Evolutionary conservation across 495 filamentous ascomycete genomes (phyloP).

Genomic region (Hypoxylon fuscum): DNA sequence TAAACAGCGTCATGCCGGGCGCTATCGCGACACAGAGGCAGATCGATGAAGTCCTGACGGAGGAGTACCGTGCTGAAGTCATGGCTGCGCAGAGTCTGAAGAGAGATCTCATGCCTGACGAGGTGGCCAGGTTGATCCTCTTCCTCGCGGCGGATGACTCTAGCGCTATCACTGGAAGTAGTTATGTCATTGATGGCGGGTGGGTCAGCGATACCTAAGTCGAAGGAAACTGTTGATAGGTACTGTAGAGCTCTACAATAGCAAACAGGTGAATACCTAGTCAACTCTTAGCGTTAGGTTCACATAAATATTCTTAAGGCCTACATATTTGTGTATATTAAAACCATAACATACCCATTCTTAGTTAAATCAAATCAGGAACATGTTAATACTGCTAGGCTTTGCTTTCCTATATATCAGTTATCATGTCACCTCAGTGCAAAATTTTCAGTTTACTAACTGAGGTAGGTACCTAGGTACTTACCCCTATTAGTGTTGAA

Average conservation of each 20-base stretch:
- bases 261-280: no score
- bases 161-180: constrained; percentile 45
- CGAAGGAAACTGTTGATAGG: neutral
- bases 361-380: no score
- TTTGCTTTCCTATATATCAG: no score
- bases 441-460: no score
- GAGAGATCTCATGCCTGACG: constrained; percentile 51
- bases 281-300: no score
- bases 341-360: no score
- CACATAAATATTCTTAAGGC: no score
- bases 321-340: no score
- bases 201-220: constrained; percentile 41
- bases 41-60: constrained; percentile 53
- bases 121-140: constrained; percentile 46
- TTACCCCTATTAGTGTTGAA: no score
- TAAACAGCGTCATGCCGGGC: constrained; percentile 66
- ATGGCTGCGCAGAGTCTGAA: constrained; percentile 52
- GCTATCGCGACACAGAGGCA: constrained; percentile 51
- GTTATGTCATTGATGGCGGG: constrained; percentile 45
- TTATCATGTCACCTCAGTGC: no score
- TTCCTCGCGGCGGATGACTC: constrained; percentile 47
- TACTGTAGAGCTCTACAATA: neutral
- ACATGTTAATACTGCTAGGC: no score
- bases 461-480: no score
- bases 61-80: constrained; percentile 52